Conservation (phyloP, 169 alveolate species). For the Eimeria praecox region DNA sequence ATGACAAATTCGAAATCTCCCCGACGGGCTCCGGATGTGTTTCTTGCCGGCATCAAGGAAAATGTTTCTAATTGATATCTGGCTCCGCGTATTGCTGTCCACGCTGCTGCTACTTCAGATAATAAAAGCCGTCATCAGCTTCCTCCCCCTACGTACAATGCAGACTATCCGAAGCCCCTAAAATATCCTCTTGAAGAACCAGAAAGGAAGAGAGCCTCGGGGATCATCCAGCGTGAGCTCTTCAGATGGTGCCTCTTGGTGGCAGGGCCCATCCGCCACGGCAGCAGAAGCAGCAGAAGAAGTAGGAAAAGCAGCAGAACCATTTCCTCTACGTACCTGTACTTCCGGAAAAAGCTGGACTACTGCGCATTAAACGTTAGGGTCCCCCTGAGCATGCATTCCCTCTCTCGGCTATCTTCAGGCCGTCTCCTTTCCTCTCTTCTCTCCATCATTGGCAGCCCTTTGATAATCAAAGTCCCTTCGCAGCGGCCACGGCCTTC, state of each 20-base stretch:
- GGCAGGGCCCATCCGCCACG: neutral
- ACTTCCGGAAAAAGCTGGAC: neutral
- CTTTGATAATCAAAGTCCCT: slow-evolving; percentile 49
- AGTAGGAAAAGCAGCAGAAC: neutral
- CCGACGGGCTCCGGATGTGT: neutral
- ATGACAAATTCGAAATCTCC: neutral
- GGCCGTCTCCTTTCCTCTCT: slow-evolving; percentile 14
- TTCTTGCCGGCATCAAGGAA: neutral
- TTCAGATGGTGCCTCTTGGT: neutral
- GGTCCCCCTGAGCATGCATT: slow-evolving; percentile 55
- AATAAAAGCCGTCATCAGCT: neutral
- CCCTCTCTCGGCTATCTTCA: slow-evolving; percentile 24
- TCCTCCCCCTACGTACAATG: neutral
- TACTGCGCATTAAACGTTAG: slow-evolving; percentile 39
- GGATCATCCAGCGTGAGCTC: neutral
- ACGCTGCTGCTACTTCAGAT: neutral
- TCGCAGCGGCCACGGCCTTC: slow-evolving; percentile 65
- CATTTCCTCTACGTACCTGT: neutral
- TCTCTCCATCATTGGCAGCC: slow-evolving; percentile 21
- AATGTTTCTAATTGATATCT: neutral
- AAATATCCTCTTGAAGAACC: neutral
- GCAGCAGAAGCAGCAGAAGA: slow-evolving; percentile 21
- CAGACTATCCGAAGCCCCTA: neutral
- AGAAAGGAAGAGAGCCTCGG: neutral
- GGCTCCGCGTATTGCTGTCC: neutral